Conservation (phyloP, 257 asterid genomes). For the Solanum virginianum region DNA sequence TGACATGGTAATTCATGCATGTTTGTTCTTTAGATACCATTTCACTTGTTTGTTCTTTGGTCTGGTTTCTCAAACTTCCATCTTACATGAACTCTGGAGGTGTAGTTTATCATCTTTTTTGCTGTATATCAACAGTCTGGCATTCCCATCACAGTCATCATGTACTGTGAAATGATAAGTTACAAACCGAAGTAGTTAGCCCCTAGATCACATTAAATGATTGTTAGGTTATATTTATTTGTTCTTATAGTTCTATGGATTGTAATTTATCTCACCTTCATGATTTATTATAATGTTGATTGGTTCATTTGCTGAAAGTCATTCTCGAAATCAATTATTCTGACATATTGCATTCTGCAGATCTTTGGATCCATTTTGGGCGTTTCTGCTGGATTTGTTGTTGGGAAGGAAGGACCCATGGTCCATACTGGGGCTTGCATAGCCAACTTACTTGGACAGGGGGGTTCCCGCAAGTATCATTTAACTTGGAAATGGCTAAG, state of each 20-base stretch:
- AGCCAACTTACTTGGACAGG: slow-evolving; percentile 95
- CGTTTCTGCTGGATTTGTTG: slow-evolving; percentile 97
- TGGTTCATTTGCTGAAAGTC: background rate
- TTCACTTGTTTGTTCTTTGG: background rate
- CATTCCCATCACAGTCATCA: background rate
- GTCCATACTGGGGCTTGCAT: slow-evolving; percentile 99
- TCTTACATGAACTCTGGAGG: background rate
- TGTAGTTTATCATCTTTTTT: background rate
- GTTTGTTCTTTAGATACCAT: no score
- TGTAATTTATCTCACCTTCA: background rate
- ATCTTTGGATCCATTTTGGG: slow-evolving; percentile 92
- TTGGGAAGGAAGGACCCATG: slow-evolving; percentile 99
- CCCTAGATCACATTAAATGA: background rate
- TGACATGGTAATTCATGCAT: background rate
- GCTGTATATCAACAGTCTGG: background rate
- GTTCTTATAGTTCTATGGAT: background rate
- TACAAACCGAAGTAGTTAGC: background rate
- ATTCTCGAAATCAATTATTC: background rate
- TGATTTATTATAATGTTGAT: background rate
- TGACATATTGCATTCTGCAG: slow-evolving; percentile 20
- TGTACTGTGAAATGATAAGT: background rate
- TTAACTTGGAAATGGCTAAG: slow-evolving; percentile 93
- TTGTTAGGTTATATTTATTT: background rate
- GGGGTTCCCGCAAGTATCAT: slow-evolving; percentile 92
- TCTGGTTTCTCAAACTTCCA: background rate